Evolutionary conservation across 1,284 basidiomycete species (phyloP).

Genomic region (Malassezia equina): DNA sequence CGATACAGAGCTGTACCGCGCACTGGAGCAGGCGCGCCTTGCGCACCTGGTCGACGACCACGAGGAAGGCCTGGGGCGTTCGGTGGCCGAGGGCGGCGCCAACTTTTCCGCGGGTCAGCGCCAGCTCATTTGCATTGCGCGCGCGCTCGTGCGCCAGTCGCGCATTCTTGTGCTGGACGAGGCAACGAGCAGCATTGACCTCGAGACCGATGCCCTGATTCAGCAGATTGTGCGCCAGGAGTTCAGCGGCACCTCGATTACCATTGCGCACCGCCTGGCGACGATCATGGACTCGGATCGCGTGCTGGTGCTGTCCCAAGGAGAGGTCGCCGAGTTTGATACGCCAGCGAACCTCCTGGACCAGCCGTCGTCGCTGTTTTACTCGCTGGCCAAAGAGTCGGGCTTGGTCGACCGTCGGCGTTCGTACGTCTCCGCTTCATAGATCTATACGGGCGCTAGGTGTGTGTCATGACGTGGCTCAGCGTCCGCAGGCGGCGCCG

Average conservation of each 20-base stretch:
- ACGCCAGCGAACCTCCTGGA: slow-evolving; percentile 59
- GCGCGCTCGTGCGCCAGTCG: slow-evolving; percentile 51
- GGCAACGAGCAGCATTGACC: slow-evolving; percentile 59
- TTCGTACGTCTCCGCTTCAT: neutral
- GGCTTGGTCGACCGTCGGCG: slow-evolving; percentile 21
- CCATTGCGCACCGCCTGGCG: slow-evolving; percentile 65
- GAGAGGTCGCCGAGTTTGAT: slow-evolving; percentile 66
- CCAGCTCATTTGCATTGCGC: slow-evolving; percentile 48
- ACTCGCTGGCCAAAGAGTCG: slow-evolving; percentile 45
- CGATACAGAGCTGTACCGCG: slow-evolving; percentile 65
- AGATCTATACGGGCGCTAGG: neutral
- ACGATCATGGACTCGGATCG: slow-evolving; percentile 79
- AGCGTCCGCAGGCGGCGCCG: neutral
- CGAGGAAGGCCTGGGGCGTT: slow-evolving; percentile 64
- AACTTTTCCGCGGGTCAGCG: slow-evolving; percentile 75
- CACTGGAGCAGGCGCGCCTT: slow-evolving; percentile 62
- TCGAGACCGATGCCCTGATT: slow-evolving; percentile 77
- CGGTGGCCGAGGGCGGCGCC: slow-evolving; percentile 65
- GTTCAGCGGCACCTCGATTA: slow-evolving; percentile 49
- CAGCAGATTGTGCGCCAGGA: slow-evolving; percentile 63
- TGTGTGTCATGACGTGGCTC: neutral
- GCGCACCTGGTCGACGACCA: slow-evolving; percentile 64
- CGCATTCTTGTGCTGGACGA: slow-evolving; percentile 85
- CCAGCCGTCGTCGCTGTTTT: slow-evolving; percentile 50
- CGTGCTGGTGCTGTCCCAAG: slow-evolving; percentile 71